Base-by-base conservation (phyloP, 176 grass and related monocot genomes). In the Oryza officinalis region DNA sequence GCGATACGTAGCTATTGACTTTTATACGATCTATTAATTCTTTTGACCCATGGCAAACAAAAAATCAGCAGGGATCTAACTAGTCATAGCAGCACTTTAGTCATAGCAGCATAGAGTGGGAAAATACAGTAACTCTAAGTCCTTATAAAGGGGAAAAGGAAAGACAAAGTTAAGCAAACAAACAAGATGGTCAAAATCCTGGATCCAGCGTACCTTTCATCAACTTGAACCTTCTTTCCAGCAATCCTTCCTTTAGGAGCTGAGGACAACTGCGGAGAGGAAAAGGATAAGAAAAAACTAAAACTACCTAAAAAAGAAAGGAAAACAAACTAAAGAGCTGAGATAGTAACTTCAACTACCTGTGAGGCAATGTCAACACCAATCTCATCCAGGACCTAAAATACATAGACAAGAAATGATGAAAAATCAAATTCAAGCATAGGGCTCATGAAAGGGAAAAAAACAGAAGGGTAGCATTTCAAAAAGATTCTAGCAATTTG, bases 321-420 rank as follows among this genome's bases (percentile, higher is more conserved):
- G 7, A 80, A 25, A 52, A 77, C 26, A 50, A 22, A 70, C 89
- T 33, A 65, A 30, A 89, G 18, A 57, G 66, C 67, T 68, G 13
- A 32, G 13, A 74, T 32, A 74, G 72, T 14, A 84, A 65, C 67
- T 54, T 65, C 82, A 90, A 45, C 20, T 78, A 99, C 96, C 89
- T 99, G 93, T 69, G 96, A 96, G 75, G 96, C 93, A 83, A 99
- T 63, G 60, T 99, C 96, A 78, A 99, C 52, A 64, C 96, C 93
- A 76, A 99, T 99, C 88, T 99, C 93, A 87, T 99, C 96, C 27
- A 99, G 81, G 43, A 99, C 96, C 96, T 99, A 92, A 81, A 84
- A 87, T 35, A 85, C 67, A 87, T 75, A 31, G 69, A 83, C 54
- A 78, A 70, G 25, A 81, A 86, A 81, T 69, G 41, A 46, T 87